Percentiles rank a stretch among this genome's conserved stretches.
These are phyloP conservation scores for Trichocladium uniseriatum DNA, from an alignment of 495 filamentous ascomycete species.

Conservation along the genomic window DNA sequence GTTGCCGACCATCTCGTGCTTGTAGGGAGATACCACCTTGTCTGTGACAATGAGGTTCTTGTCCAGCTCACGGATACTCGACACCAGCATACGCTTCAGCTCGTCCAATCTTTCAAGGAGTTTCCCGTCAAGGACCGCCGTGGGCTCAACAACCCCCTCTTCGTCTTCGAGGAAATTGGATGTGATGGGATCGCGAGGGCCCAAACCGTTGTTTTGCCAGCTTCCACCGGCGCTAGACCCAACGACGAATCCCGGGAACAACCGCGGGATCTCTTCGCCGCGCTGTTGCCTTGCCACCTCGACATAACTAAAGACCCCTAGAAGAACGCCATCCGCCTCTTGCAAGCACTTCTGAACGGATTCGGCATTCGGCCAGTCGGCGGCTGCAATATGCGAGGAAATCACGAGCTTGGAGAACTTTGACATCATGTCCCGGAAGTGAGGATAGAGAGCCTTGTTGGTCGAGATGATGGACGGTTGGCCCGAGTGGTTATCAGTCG, in stretches of 20 bases:
- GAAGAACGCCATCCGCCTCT: slow-evolving; percentile 89
- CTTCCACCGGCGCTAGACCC: slow-evolving; percentile 73
- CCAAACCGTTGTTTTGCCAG: slow-evolving; percentile 87
- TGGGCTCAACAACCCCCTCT: slow-evolving; percentile 65
- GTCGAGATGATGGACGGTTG: slow-evolving; percentile 98
- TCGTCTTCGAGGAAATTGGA: slow-evolving; percentile 81
- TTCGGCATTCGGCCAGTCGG: slow-evolving; percentile 81
- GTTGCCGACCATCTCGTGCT: slow-evolving; percentile 66
- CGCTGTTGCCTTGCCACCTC: slow-evolving; percentile 88
- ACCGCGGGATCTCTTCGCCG: slow-evolving; percentile 77
- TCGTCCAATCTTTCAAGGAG: slow-evolving; percentile 79
- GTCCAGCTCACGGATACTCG: slow-evolving; percentile 75
- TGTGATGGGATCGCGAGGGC: slow-evolving; percentile 53
- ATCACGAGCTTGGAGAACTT: slow-evolving; percentile 96
- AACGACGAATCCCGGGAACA: slow-evolving; percentile 83
- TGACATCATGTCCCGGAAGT: slow-evolving; percentile 99
- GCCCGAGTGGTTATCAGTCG: slow-evolving; percentile 96
- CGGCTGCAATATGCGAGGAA: slow-evolving; percentile 94
- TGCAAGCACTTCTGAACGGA: slow-evolving; percentile 88
- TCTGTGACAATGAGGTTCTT: slow-evolving; percentile 67
- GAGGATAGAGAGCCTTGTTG: slow-evolving; percentile 91
- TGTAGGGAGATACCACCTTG: slow-evolving; percentile 62
- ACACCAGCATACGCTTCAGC: slow-evolving; percentile 65
- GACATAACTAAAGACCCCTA: slow-evolving; percentile 90
- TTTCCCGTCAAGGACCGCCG: slow-evolving; percentile 58